These are phyloP conservation scores for Trichoderma arundinaceum DNA, from an alignment of 2,329 filamentous ascomycete genomes.

Conservation along the genomic window DNA sequence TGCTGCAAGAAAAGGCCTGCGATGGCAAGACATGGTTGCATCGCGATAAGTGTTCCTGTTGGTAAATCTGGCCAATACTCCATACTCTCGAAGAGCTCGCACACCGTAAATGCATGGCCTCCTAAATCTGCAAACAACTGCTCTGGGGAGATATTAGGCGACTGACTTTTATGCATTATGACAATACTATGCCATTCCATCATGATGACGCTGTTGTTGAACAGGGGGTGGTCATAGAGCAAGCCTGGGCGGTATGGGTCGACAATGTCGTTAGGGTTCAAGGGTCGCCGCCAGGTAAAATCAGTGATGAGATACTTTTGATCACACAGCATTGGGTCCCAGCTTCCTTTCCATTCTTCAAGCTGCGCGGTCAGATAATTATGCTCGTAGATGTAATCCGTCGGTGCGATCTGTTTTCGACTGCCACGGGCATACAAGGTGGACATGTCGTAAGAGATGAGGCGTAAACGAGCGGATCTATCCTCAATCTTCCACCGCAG, in stretches of 20 bases:
- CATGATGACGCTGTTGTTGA: conserved; percentile 73
- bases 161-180: conserved; percentile 81
- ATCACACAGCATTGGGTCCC: conserved; percentile 68
- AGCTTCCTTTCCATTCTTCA: conserved; percentile 56
- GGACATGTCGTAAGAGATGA: conserved; percentile 81
- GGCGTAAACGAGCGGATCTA: conserved; percentile 67
- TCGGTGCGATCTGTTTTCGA: conserved; percentile 65
- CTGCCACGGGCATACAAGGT: conserved; percentile 73
- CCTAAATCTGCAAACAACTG: conserved; percentile 60
- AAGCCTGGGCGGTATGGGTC: conserved; percentile 72
- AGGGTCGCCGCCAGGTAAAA: conserved; percentile 60
- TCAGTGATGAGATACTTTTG: conserved; percentile 66
- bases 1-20: conserved; percentile 79
- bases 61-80: conserved; percentile 73
- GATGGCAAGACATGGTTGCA: conserved; percentile 78
- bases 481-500: conserved; percentile 71
- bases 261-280: conserved; percentile 70
- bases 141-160: conserved; percentile 61
- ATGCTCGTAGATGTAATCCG: conserved; percentile 70
- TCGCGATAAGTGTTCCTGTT: conserved; percentile 71
- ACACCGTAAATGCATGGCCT: conserved; percentile 69
- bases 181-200: conserved; percentile 80
- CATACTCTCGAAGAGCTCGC: conserved; percentile 80
- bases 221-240: conserved; percentile 74
- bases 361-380: conserved; percentile 56